Evolutionary conservation across 768 basidiomycete genomes (phyloP).

Genomic region (Stropharia rugosoannulata): DNA sequence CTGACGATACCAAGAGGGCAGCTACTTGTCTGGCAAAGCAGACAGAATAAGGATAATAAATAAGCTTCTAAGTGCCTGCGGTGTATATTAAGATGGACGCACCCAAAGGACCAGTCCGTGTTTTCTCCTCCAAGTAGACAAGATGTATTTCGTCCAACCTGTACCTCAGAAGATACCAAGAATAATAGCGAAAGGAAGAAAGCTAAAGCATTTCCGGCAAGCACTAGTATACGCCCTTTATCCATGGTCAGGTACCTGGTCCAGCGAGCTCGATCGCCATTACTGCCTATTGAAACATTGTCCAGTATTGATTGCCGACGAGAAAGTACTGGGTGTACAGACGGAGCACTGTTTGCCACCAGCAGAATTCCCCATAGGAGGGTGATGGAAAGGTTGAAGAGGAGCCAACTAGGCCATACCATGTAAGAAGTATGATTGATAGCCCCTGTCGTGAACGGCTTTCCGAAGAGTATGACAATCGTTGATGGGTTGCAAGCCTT

Average conservation of each 20-base stretch:
- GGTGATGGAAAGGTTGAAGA: slow-evolving; percentile 14
- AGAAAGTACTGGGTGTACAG: slow-evolving; percentile 15
- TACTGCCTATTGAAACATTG: neutral
- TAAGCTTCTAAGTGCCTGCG: neutral
- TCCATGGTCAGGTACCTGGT: slow-evolving; percentile 9
- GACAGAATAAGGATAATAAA: neutral
- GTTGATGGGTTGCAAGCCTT: slow-evolving; percentile 14
- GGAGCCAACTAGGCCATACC: slow-evolving; percentile 17
- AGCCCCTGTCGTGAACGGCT: neutral
- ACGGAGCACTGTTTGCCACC: slow-evolving; percentile 14
- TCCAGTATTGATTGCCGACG: slow-evolving; percentile 5
- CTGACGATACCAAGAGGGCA: slow-evolving; percentile 16
- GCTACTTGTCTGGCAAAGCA: slow-evolving; percentile 13
- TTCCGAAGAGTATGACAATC: slow-evolving; percentile 13
- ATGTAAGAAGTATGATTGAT: slow-evolving; percentile 9
- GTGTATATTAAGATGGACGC: neutral
- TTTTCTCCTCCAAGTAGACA: slow-evolving; percentile 15
- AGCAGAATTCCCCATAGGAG: slow-evolving; percentile 15
- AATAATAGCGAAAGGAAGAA: slow-evolving; percentile 12
- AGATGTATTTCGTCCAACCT: slow-evolving; percentile 5
- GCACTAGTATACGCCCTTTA: slow-evolving; percentile 11
- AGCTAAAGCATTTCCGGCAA: slow-evolving; percentile 8
- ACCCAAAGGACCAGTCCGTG: slow-evolving; percentile 19
- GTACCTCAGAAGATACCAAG: slow-evolving; percentile 15
- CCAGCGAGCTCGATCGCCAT: slow-evolving; percentile 1